These are phyloP conservation scores for Candida takata DNA, from an alignment of 805 yeast genomes.

Conservation along the genomic window DNA sequence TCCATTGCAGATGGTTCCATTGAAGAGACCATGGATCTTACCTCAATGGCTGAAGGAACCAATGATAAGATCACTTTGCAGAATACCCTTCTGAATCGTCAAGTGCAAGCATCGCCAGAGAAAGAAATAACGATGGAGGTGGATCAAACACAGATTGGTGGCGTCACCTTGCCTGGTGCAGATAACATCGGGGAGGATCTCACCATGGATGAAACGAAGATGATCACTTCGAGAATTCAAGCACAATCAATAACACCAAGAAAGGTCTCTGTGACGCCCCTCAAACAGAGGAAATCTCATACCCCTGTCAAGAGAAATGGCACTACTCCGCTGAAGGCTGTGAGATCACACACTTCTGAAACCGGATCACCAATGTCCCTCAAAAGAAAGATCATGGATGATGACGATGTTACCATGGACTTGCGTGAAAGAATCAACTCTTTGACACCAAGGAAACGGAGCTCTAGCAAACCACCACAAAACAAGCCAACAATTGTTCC, in stretches of 20 bases:
- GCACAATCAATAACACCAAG: not conserved
- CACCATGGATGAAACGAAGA: slow-evolving; percentile 15
- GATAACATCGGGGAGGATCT: not conserved
- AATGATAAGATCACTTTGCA: slow-evolving; percentile 15
- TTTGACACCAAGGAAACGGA: slow-evolving; percentile 20
- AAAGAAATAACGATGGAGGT: slow-evolving; percentile 5
- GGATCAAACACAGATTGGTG: slow-evolving; percentile 16
- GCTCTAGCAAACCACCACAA: not conserved
- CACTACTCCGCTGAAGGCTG: slow-evolving; percentile 20
- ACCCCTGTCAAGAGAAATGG: not conserved
- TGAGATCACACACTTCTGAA: slow-evolving; percentile 24
- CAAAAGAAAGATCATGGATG: slow-evolving; percentile 12
- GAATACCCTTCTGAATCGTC: slow-evolving; percentile 17
- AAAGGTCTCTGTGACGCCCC: not conserved
- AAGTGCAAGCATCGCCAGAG: slow-evolving; percentile 2
- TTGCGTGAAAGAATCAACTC: slow-evolving; percentile 20
- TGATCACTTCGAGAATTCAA: not conserved
- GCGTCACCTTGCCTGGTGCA: slow-evolving; percentile 2
- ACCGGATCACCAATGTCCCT: slow-evolving; percentile 25
- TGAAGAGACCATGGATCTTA: slow-evolving; percentile 21
- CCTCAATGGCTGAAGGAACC: slow-evolving; percentile 10
- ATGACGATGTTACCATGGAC: slow-evolving; percentile 10
- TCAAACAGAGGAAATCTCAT: not conserved
- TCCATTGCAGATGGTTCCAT: not conserved
- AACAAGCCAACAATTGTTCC: not conserved